Evolutionary conservation across 2,329 filamentous ascomycete genomes (phyloP).

Genomic region (Ilyonectria sp.): DNA sequence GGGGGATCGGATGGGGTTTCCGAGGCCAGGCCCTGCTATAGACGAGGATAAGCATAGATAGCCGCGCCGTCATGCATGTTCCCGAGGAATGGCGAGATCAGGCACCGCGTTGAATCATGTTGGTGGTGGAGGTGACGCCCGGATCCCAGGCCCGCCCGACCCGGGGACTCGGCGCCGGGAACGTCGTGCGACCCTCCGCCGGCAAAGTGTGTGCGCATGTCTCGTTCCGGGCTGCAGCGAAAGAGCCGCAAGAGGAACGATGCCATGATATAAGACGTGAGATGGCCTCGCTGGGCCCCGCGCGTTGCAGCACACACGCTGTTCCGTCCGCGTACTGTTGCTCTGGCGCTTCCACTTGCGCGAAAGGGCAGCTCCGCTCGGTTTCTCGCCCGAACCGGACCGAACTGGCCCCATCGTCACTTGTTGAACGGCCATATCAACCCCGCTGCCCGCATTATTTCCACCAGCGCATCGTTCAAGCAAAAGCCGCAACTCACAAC

Average conservation of each 20-base stretch:
- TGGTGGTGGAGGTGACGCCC: conserved; percentile 22
- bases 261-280: neutral
- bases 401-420: conserved; percentile 17
- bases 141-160: conserved; percentile 44
- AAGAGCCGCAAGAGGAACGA: neutral
- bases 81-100: conserved; percentile 15
- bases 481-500: conserved; percentile 14
- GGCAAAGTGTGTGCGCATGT: neutral
- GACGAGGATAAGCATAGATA: conserved; percentile 18
- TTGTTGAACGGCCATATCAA: conserved; percentile 11
- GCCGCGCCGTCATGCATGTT: conserved; percentile 21
- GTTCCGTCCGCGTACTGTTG: neutral
- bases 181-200: conserved; percentile 20
- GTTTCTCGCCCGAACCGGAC: conserved; percentile 30
- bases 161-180: conserved; percentile 36
- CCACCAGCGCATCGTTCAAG: neutral
- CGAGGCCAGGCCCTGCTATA: conserved; percentile 7
- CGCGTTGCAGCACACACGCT: neutral
- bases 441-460: conserved; percentile 18
- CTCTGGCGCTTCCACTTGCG: neutral
- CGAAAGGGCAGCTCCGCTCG: conserved; percentile 21
- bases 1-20: conserved; percentile 3
- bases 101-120: neutral
- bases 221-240: neutral
- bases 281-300: neutral